Evolutionary conservation across 78 protist genomes (phyloP).

Genomic region (Dictyostelium firmibasis): DNA sequence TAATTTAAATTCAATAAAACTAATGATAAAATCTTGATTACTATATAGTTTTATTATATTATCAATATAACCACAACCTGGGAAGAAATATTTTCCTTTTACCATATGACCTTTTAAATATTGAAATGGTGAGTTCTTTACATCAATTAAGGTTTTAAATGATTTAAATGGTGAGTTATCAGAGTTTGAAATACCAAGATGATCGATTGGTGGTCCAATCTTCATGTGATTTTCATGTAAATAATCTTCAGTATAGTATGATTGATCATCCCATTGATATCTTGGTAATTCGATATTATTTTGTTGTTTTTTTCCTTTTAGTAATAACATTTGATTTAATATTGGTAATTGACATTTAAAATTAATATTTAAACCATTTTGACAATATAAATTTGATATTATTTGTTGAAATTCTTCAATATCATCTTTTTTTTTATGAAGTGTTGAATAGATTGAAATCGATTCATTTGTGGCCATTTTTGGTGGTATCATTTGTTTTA

Average conservation of each 20-base stretch:
- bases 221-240: background rate
- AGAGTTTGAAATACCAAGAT: background rate
- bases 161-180: background rate
- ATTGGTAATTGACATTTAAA: background rate
- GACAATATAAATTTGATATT: conserved; percentile 3
- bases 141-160: conserved; percentile 4
- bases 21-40: background rate
- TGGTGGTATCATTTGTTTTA: background rate
- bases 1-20: background rate
- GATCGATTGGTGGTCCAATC: background rate
- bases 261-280: conserved; percentile 27
- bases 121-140: background rate
- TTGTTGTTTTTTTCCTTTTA: too few species aligned
- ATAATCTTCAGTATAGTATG: background rate
- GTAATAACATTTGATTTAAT: too few species aligned
- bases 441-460: background rate
- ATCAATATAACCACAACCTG: conserved; percentile 56
- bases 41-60: background rate
- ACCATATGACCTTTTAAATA: conserved; percentile 47
- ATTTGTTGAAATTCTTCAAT: background rate
- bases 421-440: background rate
- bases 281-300: too few species aligned
- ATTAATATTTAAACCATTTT: background rate
- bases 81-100: conserved; percentile 15
- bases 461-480: background rate